Percentiles rank a stretch among this genome's conserved stretches.
phyloP scores from a whole-genome alignment of 768 basidiomycete genomes.

The Pisolithus microcarpus region DNA sequence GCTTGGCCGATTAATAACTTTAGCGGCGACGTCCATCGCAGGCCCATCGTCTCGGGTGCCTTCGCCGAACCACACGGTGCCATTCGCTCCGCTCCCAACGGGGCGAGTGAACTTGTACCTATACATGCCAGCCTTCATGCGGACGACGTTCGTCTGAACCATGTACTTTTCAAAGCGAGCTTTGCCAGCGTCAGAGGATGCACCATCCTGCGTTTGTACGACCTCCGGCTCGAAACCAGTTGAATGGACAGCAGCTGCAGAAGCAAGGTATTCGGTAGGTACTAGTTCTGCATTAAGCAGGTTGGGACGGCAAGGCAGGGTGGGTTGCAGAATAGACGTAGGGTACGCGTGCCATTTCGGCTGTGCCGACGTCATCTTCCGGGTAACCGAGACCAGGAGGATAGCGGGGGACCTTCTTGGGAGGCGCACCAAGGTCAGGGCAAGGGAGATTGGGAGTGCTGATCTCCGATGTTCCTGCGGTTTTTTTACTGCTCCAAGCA shows the following conservation, averaged over 20 bases:
- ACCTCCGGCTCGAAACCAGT: background rate
- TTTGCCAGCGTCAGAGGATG: background rate
- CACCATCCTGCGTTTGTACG: background rate
- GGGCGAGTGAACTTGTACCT: constrained; percentile 1
- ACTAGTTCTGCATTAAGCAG: background rate
- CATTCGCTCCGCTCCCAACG: constrained; percentile 5
- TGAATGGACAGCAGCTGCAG: background rate
- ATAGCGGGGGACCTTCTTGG: constrained; percentile 1
- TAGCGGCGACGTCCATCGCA: constrained; percentile 7
- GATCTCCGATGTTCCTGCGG: background rate
- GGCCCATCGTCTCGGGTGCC: background rate
- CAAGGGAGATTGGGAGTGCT: background rate
- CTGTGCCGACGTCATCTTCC: background rate
- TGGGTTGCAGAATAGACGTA: background rate
- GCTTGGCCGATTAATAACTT: constrained; percentile 4
- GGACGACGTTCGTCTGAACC: background rate
- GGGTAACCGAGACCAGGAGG: constrained; percentile 3
- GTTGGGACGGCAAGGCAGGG: background rate
- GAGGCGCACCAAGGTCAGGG: background rate
- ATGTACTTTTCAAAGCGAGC: background rate
- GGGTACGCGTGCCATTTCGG: too few species aligned
- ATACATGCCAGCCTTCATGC: constrained; percentile 1
- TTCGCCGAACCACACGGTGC: constrained; percentile 6
- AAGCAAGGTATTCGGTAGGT: background rate
- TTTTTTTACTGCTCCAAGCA: background rate